Percentiles rank a stretch among this genome's conserved stretches.
phyloP scores from a whole-genome alignment of 805 yeast species.

The Geotrichum ghanense region DNA sequence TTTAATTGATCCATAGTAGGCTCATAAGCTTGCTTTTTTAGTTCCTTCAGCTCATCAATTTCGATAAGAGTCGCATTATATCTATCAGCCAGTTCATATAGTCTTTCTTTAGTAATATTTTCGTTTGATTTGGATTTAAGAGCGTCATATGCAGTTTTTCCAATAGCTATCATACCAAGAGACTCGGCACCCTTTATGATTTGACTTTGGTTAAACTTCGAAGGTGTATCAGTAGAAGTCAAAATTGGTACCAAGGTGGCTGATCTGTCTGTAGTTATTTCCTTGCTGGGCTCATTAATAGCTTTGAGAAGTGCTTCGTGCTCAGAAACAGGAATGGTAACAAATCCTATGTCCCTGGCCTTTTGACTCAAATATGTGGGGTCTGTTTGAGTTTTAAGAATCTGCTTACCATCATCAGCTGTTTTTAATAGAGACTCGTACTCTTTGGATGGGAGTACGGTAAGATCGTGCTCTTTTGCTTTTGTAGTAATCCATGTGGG shows the following conservation, averaged over 20 bases:
- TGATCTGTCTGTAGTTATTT: conserved; percentile 11
- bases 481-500: conserved; percentile 14
- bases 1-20: conserved; percentile 1
- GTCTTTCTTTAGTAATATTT: conserved; percentile 12
- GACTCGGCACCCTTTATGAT: conserved; percentile 15
- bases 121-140: conserved; percentile 10
- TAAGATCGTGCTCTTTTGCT: conserved; percentile 21
- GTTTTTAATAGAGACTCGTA: conserved; percentile 8
- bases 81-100: conserved; percentile 1
- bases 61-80: conserved; percentile 12
- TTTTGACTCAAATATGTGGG: conserved; percentile 12
- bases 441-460: conserved; percentile 15
- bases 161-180: conserved; percentile 10
- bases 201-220: conserved; percentile 7
- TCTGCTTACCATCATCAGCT: conserved; percentile 22
- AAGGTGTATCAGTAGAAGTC: conserved; percentile 14
- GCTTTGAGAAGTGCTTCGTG: conserved; percentile 5
- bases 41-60: conserved; percentile 11
- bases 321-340: conserved; percentile 9
- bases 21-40: conserved; percentile 6
- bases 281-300: conserved; percentile 8
- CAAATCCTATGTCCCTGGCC: conserved; percentile 8
- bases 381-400: conserved; percentile 9
- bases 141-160: background rate
- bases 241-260: conserved; percentile 6